These are phyloP conservation scores for Drechslerella dactyloides DNA, from an alignment of 2,329 filamentous ascomycete species.

Conservation along the genomic window DNA sequence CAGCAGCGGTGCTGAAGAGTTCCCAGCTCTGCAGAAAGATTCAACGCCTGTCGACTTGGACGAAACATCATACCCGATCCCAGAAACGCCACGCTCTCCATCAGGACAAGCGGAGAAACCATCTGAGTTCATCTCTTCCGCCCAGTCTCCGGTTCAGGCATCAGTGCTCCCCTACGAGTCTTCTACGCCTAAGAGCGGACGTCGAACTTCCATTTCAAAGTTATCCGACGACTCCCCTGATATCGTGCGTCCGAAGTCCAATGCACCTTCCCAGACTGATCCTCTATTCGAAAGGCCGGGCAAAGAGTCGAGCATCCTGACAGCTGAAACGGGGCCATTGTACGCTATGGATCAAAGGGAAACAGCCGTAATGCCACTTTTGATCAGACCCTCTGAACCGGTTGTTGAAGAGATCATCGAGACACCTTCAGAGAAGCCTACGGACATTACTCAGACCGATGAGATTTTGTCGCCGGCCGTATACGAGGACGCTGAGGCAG, in stretches of 20 bases:
- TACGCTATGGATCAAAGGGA: too few species aligned
- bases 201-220: constrained; percentile 10
- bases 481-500: too few species aligned
- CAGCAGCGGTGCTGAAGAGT: constrained; percentile 26
- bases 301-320: constrained; percentile 19
- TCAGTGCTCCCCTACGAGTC: constrained; percentile 9
- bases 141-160: constrained; percentile 11
- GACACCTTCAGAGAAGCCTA: too few species aligned
- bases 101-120: background rate
- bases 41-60: constrained; percentile 4
- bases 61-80: background rate
- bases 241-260: constrained; percentile 8
- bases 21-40: constrained; percentile 13
- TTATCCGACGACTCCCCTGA: constrained; percentile 8
- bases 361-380: too few species aligned
- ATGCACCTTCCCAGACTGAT: constrained; percentile 5
- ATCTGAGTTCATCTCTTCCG: constrained; percentile 9
- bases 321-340: background rate
- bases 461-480: too few species aligned
- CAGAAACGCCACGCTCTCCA: background rate
- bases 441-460: too few species aligned
- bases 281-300: constrained; percentile 10
- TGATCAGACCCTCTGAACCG: too few species aligned
- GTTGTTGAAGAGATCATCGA: too few species aligned
- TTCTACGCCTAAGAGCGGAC: background rate